These are phyloP conservation scores for Myxozyma lipomycoides DNA, from an alignment of 805 yeast genomes.

Conservation along the genomic window DNA sequence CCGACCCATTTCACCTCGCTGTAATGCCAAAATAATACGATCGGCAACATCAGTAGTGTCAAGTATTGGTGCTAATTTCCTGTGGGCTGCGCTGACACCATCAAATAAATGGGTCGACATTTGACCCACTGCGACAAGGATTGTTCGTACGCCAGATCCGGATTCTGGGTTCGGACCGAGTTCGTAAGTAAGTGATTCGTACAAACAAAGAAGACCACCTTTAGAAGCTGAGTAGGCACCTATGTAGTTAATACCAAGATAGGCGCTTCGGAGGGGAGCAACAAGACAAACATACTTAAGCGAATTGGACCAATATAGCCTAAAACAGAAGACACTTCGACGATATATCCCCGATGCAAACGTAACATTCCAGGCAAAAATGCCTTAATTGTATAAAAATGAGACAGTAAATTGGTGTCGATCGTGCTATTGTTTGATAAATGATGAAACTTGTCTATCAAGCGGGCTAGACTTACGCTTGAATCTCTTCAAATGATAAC, in stretches of 20 bases:
- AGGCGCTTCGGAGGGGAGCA: background rate
- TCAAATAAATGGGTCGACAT: constrained; percentile 67
- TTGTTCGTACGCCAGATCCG: constrained; percentile 56
- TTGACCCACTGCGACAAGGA: constrained; percentile 85
- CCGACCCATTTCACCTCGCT: constrained; percentile 62
- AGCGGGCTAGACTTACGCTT: constrained; percentile 29
- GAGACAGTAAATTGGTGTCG: constrained; percentile 64
- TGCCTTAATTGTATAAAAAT: constrained; percentile 63
- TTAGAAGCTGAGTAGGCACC: constrained; percentile 85
- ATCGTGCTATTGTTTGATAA: constrained; percentile 43
- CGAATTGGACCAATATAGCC: constrained; percentile 84
- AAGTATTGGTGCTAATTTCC: constrained; percentile 73
- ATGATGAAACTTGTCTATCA: background rate
- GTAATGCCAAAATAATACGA: constrained; percentile 53
- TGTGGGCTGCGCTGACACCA: constrained; percentile 68
- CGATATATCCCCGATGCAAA: constrained; percentile 64
- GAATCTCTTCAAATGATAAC: constrained; percentile 55
- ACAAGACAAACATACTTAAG: constrained; percentile 38
- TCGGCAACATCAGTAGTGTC: constrained; percentile 64
- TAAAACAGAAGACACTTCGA: constrained; percentile 76
- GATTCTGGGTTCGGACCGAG: constrained; percentile 45
- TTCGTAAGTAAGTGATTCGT: constrained; percentile 73
- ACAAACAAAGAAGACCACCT: constrained; percentile 77
- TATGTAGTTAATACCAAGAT: background rate
- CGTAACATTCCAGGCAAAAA: constrained; percentile 71